Evolutionary conservation across 208 protist species (phyloP).

Genomic region (Leishmania aethiopica): DNA sequence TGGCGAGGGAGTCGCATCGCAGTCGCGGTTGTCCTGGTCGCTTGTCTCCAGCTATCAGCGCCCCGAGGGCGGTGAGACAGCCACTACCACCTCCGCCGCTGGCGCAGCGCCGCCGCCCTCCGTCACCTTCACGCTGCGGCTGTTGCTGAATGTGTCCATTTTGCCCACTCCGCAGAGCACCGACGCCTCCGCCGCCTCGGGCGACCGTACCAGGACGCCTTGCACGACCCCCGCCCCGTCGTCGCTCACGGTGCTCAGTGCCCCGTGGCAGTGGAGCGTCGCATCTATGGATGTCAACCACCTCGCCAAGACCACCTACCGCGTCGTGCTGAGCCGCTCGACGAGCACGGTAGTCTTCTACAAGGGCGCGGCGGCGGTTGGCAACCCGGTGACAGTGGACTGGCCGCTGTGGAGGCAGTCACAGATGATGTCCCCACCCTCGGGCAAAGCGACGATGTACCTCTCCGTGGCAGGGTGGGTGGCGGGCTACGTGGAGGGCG

Average conservation of each 20-base stretch:
- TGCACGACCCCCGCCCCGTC: slow-evolving; percentile 16
- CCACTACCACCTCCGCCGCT: not conserved
- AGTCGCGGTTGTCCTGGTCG: slow-evolving; percentile 10
- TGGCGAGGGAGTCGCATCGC: not conserved
- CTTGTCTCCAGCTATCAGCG: slow-evolving; percentile 20
- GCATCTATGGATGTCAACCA: not conserved
- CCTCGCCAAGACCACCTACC: slow-evolving; percentile 17
- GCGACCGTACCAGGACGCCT: not conserved
- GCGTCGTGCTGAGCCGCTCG: slow-evolving; percentile 18
- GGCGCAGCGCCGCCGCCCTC: not conserved
- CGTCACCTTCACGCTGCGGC: slow-evolving; percentile 7
- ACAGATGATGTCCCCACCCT: not conserved
- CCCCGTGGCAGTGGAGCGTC: slow-evolving; percentile 17
- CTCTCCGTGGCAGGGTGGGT: slow-evolving; percentile 27
- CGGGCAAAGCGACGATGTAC: not conserved
- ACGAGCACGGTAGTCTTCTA: slow-evolving; percentile 27
- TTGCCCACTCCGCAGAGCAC: not conserved
- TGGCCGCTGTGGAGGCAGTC: slow-evolving; percentile 17
- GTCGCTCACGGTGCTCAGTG: slow-evolving; percentile 17
- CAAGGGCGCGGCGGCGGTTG: slow-evolving; percentile 5
- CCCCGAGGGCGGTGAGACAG: not conserved
- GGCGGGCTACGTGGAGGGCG: slow-evolving; percentile 1
- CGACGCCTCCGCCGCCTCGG: not conserved
- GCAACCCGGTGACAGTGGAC: slow-evolving; percentile 23
- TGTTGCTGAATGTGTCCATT: slow-evolving; percentile 24